Percentiles rank a stretch among this genome's conserved stretches.
These are phyloP conservation scores for Boletus pseudo-olivaceus DNA, from an alignment of 768 basidiomycete genomes.

Conservation along the genomic window DNA sequence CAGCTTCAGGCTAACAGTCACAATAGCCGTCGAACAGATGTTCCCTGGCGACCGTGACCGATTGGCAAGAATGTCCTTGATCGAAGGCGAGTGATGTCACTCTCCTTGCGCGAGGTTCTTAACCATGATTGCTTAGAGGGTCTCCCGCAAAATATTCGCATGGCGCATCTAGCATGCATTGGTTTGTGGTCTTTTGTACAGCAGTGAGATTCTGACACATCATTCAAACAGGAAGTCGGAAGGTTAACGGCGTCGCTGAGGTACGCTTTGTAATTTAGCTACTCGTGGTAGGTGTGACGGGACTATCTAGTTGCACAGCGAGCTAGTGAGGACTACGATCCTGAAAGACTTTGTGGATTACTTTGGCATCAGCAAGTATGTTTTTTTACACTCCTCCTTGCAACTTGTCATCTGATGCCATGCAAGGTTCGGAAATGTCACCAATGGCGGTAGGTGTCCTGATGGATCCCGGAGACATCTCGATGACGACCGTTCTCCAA, in stretches of 20 bases:
- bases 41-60: conserved; percentile 85
- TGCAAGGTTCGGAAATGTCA: conserved; percentile 77
- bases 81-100: conserved; percentile 59
- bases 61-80: conserved; percentile 84
- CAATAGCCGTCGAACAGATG: conserved; percentile 75
- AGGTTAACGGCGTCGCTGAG: conserved; percentile 96
- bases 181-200: conserved; percentile 34
- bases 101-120: background rate
- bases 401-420: conserved; percentile 14
- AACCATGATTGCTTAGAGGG: conserved; percentile 53
- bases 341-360: conserved; percentile 93
- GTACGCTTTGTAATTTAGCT: conserved; percentile 29
- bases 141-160: conserved; percentile 78
- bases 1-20: background rate
- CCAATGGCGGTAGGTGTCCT: conserved; percentile 76
- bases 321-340: conserved; percentile 80
- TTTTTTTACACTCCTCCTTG: background rate
- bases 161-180: conserved; percentile 90
- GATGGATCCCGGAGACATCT: background rate
- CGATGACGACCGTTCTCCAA: background rate
- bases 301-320: conserved; percentile 68
- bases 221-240: conserved; percentile 56
- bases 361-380: conserved; percentile 76
- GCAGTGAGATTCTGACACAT: background rate
- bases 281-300: background rate